Evolutionary conservation across 2,329 filamentous ascomycete genomes (phyloP), one percentile per base, ranked within the genome.

Genomic region (Grosmannia huntii): DNA sequence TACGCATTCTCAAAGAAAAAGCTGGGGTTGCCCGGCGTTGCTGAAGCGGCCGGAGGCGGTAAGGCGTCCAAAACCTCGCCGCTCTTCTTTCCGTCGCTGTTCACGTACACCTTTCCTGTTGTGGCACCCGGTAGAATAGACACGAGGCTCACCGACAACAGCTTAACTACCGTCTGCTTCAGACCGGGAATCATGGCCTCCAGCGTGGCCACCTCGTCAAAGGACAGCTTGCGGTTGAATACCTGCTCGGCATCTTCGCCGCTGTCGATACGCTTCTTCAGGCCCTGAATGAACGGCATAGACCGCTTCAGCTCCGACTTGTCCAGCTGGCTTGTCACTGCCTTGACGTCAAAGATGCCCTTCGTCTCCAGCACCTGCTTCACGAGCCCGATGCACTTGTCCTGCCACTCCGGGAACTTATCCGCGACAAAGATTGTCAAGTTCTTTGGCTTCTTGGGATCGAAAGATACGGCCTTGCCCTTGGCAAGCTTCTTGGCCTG

Each of bases 251-350:
- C 75, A 16, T 77, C 73, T 72, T 92, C 83, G 61, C 88, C 86
- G 55, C 79, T 77, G 59, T 90, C 78, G 58, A 99, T 80, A 56
- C 89, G 83, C 71, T 82, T 88, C 85, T 96, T 96, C 60, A 97
- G 76, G 7, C 71, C 74, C 74, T 97, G 91, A 55, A 96, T 85
- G 68, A 96, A 97, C 0, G 94, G 94, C 92, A 97, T 97, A 2
- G 90, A 92, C 75, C 95, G 94, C 83, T 97, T 99, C 80, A 90
- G 90, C 73, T 95, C 89, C 50, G 84, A 84, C 68, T 95, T 95
- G 65, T 83, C 84, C 59, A 96, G 85, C 68, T 84, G 81, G 64
- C 83, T 84, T 66, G 84, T 88, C 53, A 96, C 76, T 59, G 82
- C 83, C 76, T 95, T 95, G 70, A 95, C 89, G 68, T 95, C 85